These are phyloP conservation scores for Colletotrichum ledebouriae DNA, from an alignment of 2,329 filamentous ascomycete genomes.

Conservation along the genomic window DNA sequence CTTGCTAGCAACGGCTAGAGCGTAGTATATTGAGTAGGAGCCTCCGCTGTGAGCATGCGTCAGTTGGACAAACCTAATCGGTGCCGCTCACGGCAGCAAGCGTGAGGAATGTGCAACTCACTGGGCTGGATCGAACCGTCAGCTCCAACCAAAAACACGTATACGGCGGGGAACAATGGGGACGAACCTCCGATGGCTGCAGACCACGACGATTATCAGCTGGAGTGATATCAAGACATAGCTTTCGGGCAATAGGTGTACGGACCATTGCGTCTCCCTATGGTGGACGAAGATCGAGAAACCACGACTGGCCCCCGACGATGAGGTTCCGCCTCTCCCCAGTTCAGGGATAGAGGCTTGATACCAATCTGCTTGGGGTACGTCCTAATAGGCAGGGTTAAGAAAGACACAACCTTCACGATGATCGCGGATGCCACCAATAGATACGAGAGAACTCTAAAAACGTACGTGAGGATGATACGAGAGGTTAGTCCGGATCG, in stretches of 20 bases:
- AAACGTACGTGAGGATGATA: conserved; percentile 66
- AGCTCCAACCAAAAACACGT: conserved; percentile 39
- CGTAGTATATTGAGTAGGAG: conserved; percentile 96
- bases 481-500: conserved; percentile 65
- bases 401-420: conserved; percentile 9
- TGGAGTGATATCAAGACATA: conserved; percentile 31
- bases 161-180: conserved; percentile 1
- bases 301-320: conserved; percentile 90
- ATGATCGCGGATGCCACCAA: background rate
- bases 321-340: conserved; percentile 83
- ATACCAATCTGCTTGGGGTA: conserved; percentile 96
- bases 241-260: conserved; percentile 34
- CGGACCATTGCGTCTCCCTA: conserved; percentile 84
- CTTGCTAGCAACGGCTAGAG: conserved; percentile 90
- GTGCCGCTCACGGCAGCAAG: background rate
- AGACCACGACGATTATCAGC: conserved; percentile 12
- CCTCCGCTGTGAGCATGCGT: conserved; percentile 69
- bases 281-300: conserved; percentile 79
- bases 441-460: background rate
- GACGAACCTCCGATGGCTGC: conserved; percentile 70
- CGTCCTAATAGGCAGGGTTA: conserved; percentile 62
- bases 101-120: conserved; percentile 44
- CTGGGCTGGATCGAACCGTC: conserved; percentile 53
- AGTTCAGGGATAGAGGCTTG: conserved; percentile 88
- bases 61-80: background rate